A percentile compares a stretch with the other conserved stretches of the same genome.
Evolutionary conservation across 2,329 filamentous ascomycete genomes (phyloP).

Genomic region (Trichoderma atrobrunneum): DNA sequence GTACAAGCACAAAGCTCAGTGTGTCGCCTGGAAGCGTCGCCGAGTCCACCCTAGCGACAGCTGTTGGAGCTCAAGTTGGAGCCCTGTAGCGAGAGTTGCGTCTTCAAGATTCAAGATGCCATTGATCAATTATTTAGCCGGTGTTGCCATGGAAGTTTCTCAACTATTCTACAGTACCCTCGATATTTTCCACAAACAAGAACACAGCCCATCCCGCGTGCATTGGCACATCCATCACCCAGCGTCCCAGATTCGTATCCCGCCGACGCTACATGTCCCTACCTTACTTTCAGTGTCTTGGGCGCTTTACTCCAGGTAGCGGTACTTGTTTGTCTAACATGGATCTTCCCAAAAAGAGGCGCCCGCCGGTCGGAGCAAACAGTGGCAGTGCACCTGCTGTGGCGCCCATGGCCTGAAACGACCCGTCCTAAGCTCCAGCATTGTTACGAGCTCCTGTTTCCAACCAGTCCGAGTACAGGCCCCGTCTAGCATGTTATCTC

Average conservation of each 20-base stretch:
- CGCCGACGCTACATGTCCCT: neutral
- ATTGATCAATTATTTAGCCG: neutral
- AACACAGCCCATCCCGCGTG: neutral
- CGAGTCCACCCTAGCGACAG: neutral
- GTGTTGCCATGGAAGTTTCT: neutral
- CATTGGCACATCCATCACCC: neutral
- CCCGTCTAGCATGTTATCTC: neutral
- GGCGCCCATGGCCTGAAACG: slow-evolving; percentile 12
- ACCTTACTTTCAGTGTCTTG: neutral
- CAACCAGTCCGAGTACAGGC: neutral
- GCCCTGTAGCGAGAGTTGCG: neutral
- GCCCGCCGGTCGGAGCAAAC: slow-evolving; percentile 3
- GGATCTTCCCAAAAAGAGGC: neutral
- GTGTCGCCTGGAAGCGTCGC: neutral
- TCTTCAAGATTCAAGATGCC: neutral
- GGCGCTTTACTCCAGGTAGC: neutral
- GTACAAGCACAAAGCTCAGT: neutral
- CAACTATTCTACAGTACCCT: neutral
- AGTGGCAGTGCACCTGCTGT: slow-evolving; percentile 17
- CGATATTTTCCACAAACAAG: neutral
- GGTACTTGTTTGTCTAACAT: neutral
- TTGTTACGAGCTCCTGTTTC: neutral
- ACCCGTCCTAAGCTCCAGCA: neutral
- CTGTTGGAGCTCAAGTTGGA: neutral
- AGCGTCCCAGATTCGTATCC: neutral